Evolutionary conservation across 148 eudicot species (phyloP).

Genomic region (Suaeda aralocaspica): DNA sequence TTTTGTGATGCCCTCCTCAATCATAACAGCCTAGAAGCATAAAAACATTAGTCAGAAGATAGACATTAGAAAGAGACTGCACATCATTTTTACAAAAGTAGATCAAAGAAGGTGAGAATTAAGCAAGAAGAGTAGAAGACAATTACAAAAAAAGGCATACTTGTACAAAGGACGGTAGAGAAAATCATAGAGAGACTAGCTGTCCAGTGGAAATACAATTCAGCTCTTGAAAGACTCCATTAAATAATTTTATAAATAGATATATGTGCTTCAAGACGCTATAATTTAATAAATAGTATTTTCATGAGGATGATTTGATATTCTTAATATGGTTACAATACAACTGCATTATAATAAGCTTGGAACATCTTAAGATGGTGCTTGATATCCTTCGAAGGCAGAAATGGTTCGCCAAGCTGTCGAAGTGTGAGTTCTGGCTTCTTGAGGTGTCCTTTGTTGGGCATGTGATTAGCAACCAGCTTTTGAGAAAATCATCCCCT

Average conservation of each 20-base stretch:
- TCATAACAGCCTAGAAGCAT: constrained; percentile 42
- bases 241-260: not conserved
- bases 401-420: too few species aligned
- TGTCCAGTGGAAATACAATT: not conserved
- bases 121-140: too few species aligned
- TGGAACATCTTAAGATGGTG: not conserved
- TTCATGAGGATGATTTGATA: not conserved
- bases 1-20: constrained; percentile 52
- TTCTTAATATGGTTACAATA: not conserved
- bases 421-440: too few species aligned
- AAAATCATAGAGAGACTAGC: not conserved
- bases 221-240: not conserved
- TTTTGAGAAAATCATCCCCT: too few species aligned
- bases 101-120: not conserved
- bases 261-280: not conserved
- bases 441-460: too few species aligned
- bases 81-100: not conserved
- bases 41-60: constrained; percentile 7
- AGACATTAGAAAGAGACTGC: not conserved
- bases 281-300: too few species aligned
- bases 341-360: too few species aligned
- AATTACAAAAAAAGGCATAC: not conserved
- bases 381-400: too few species aligned
- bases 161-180: not conserved
- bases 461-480: too few species aligned